Evolutionary conservation across 495 filamentous ascomycete genomes (phyloP), one percentile per base, ranked within the genome.

Genomic region (Daldinia caldariorum): DNA sequence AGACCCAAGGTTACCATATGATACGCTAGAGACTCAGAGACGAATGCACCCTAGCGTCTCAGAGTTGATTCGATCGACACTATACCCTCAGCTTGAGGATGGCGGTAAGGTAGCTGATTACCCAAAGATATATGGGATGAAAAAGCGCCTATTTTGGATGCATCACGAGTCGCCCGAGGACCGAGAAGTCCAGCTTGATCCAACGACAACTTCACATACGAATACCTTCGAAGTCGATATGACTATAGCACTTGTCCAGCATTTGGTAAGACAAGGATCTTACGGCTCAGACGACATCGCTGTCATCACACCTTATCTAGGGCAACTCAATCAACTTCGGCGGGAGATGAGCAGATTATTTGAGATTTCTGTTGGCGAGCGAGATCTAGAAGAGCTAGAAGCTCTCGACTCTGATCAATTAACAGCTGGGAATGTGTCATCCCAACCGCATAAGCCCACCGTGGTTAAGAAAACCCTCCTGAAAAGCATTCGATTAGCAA

Each of bases 11-110:
- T 61, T 92, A 1, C 89, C 89, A 1, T 85, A 83, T 61, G 83
- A 81, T 61, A 84, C 81, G 0, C 77, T 94, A 31, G 80, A 91
- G 56, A 88, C 83, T 16, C 91, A 95, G 74, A 81, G 91, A 20
- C 83, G 90, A n/a, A 95, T 95, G 91, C 87, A 90, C 73, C 91
- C 91, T 4, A 86, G 81, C 0, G 90, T 94, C 41, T 81, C 90
- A 7, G 76, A 82, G 4, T 79, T 94, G 0, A 83, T 94, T 10
- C 81, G 89, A 1, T 78, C 81, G 1, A 89, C 90, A 0, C 70
- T 90, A 2, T 95, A 97, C 72, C 88, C 90, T 1, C 58, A 79
- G 0, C 77, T 97, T 2, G 61, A 86, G 61, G 92, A 94, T 73
- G 79, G 82, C 29, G 73, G 79, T 3, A 79, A 71, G 0, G 88